Conservation (phyloP, 2,329 filamentous ascomycete species). For the Penicillium sclerotiorum region DNA sequence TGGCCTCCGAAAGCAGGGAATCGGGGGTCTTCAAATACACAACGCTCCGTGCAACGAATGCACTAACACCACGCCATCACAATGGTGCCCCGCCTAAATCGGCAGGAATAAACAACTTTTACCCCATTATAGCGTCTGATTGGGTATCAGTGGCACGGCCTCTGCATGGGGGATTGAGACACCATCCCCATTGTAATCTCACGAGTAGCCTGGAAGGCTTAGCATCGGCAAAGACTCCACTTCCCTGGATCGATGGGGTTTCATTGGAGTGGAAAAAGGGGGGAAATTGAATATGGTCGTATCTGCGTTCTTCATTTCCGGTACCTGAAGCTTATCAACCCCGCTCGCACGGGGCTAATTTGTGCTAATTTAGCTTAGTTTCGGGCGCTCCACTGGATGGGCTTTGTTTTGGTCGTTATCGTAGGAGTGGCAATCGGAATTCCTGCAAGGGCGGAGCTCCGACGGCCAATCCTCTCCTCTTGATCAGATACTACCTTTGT, state of each 20-base stretch:
- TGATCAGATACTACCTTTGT: no score
- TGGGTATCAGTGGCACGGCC: constrained; percentile 12
- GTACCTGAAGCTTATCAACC: constrained; percentile 15
- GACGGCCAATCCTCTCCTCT: constrained; percentile 21
- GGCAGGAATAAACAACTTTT: constrained; percentile 5
- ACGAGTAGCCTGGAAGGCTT: no score
- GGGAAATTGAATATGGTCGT: background rate
- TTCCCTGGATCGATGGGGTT: background rate
- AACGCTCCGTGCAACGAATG: background rate
- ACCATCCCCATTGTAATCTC: constrained; percentile 2
- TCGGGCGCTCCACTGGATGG: background rate
- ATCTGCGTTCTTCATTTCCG: background rate
- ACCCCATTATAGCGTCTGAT: constrained; percentile 8
- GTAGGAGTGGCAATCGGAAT: constrained; percentile 1
- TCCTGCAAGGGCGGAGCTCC: constrained; percentile 21
- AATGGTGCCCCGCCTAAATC: no score
- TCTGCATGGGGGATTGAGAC: constrained; percentile 19
- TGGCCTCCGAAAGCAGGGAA: background rate
- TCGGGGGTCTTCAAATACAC: constrained; percentile 19
- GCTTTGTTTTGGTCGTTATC: constrained; percentile 8
- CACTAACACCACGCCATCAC: background rate
- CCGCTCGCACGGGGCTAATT: no score
- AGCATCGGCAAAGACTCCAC: constrained; percentile 10
- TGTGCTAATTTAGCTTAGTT: background rate
- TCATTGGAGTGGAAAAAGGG: background rate